phyloP scores from a whole-genome alignment of 202 grass and related monocot species.

The Eragrostis tef region DNA sequence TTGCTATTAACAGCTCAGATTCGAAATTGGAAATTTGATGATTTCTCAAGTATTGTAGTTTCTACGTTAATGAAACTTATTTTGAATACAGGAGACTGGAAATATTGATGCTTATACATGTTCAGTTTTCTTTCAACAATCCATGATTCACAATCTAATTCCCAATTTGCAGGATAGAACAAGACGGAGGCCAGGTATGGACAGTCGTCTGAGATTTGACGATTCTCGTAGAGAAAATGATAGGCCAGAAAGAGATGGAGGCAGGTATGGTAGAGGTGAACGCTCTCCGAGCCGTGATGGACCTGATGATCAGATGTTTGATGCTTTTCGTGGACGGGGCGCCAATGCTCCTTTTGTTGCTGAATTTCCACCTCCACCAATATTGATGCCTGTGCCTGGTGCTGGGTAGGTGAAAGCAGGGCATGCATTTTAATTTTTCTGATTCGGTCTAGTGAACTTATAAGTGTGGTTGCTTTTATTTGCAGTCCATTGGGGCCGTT shows the following conservation, averaged over 20 bases:
- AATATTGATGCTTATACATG: conserved; percentile 21
- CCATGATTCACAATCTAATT: conserved; percentile 38
- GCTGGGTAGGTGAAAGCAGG: conserved; percentile 71
- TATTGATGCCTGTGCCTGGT: conserved; percentile 96
- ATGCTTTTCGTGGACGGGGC: conserved; percentile 67
- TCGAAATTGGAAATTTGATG: not conserved
- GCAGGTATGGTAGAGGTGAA: conserved; percentile 70
- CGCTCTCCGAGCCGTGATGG: conserved; percentile 65
- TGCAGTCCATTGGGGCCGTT: conserved; percentile 93
- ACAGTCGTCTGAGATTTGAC: conserved; percentile 72
- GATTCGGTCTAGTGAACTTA: not conserved
- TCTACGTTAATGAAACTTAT: not conserved
- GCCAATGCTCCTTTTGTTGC: conserved; percentile 73
- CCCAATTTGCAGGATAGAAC: conserved; percentile 67
- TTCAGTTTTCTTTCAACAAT: not conserved
- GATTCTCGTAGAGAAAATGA: conserved; percentile 71
- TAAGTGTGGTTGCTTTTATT: conserved; percentile 34
- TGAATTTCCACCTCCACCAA: conserved; percentile 80
- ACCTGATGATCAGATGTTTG: conserved; percentile 76
- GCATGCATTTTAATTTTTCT: conserved; percentile 24
- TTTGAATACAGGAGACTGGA: not conserved
- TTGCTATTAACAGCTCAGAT: not conserved
- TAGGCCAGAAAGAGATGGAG: conserved; percentile 67
- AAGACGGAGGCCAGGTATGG: conserved; percentile 64
- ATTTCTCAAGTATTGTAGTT: not conserved